Percentiles rank a stretch among this genome's conserved stretches.
Evolutionary conservation across 352 stramenopile genomes (phyloP).

Genomic region (Globisporangium paddicum): DNA sequence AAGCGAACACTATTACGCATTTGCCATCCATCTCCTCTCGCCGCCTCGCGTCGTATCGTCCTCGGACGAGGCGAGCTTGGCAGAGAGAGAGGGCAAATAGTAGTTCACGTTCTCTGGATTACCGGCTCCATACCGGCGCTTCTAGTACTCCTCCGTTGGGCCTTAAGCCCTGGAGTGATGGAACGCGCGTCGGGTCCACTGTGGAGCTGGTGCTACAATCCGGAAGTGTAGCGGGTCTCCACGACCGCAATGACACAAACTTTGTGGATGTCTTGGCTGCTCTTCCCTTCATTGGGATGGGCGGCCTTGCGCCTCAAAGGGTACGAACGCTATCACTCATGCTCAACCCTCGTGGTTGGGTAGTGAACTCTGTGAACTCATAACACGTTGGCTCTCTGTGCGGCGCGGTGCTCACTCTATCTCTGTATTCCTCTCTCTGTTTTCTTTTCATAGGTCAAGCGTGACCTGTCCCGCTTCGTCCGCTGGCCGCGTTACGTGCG

Average conservation of each 20-base stretch:
- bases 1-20: slow-evolving; percentile 7
- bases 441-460: slow-evolving; percentile 74
- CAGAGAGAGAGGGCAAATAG: background rate
- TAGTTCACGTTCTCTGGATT: slow-evolving; percentile 19
- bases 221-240: slow-evolving; percentile 79
- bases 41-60: background rate
- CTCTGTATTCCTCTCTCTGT: slow-evolving; percentile 10
- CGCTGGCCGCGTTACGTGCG: slow-evolving; percentile 98
- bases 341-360: background rate
- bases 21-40: background rate
- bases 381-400: background rate
- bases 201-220: slow-evolving; percentile 3
- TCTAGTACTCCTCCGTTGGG: background rate
- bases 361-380: slow-evolving; percentile 14
- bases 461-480: slow-evolving; percentile 98
- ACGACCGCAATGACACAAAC: slow-evolving; percentile 92
- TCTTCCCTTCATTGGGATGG: background rate
- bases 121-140: background rate
- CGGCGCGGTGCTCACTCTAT: slow-evolving; percentile 10
- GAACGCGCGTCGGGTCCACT: background rate
- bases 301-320: slow-evolving; percentile 61
- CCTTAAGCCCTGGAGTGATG: background rate
- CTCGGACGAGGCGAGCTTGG: background rate
- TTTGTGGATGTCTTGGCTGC: slow-evolving; percentile 64
- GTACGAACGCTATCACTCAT: slow-evolving; percentile 51